phyloP scores from a whole-genome alignment of 352 stramenopile species.

The Halophytophthora batemanensis region DNA sequence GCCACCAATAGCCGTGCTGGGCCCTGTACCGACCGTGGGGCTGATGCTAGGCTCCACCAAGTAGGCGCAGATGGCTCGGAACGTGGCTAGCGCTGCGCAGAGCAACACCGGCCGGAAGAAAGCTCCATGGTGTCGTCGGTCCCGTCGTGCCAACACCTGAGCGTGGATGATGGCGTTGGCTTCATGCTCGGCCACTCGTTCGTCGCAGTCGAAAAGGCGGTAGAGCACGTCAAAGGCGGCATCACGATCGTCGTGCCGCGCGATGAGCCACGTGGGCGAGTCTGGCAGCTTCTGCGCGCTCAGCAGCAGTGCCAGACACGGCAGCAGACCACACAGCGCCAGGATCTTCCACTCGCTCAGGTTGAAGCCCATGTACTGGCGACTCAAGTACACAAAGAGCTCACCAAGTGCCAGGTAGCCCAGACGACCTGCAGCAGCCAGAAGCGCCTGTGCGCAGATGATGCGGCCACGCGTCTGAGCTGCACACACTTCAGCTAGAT shows the following conservation, averaged over 20 bases:
- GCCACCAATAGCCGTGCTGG: slow-evolving; percentile 22
- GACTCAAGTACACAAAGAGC: slow-evolving; percentile 63
- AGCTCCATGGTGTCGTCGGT: slow-evolving; percentile 48
- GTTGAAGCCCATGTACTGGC: slow-evolving; percentile 69
- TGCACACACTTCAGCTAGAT: slow-evolving; percentile 69
- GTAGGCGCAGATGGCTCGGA: slow-evolving; percentile 43
- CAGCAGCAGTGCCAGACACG: slow-evolving; percentile 50
- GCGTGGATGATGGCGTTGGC: slow-evolving; percentile 78
- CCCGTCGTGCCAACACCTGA: slow-evolving; percentile 50
- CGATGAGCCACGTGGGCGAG: slow-evolving; percentile 77
- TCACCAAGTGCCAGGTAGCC: slow-evolving; percentile 55
- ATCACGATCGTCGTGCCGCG: slow-evolving; percentile 66
- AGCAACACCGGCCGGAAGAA: slow-evolving; percentile 73
- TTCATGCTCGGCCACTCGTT: slow-evolving; percentile 55
- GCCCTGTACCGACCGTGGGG: slow-evolving; percentile 25
- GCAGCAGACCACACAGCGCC: slow-evolving; percentile 45
- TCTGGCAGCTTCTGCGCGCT: slow-evolving; percentile 68
- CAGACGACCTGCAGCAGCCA: slow-evolving; percentile 36
- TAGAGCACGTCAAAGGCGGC: slow-evolving; percentile 60
- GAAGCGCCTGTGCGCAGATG: slow-evolving; percentile 36
- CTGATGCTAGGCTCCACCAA: slow-evolving; percentile 57
- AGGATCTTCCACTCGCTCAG: slow-evolving; percentile 81
- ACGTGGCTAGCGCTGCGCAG: slow-evolving; percentile 42
- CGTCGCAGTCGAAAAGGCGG: slow-evolving; percentile 47
- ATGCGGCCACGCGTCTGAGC: slow-evolving; percentile 56